phyloP scores from a whole-genome alignment of 495 filamentous ascomycete genomes.

The Cladorrhinum samala region DNA sequence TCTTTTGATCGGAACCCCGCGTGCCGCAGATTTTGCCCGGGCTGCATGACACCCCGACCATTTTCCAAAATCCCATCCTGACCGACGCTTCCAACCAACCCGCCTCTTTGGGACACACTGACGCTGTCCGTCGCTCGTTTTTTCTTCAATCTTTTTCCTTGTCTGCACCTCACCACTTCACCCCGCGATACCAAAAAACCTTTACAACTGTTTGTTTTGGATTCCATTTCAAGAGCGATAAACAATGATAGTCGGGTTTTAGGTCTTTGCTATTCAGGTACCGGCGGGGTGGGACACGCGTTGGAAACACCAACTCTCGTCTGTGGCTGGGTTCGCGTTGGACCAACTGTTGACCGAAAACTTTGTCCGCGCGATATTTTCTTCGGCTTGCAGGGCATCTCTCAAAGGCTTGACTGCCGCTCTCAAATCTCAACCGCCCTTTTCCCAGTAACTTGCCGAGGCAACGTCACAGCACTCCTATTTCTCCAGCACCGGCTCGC shows the following conservation, averaged over 20 bases:
- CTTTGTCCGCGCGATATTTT: too few relatives aligned
- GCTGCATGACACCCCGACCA: too few relatives aligned
- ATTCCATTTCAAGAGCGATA: background rate
- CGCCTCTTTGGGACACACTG: too few relatives aligned
- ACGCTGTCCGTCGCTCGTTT: background rate
- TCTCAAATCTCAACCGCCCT: too few relatives aligned
- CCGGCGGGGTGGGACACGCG: conserved; percentile 11
- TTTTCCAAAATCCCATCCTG: too few relatives aligned
- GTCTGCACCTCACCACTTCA: background rate
- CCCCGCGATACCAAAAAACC: background rate
- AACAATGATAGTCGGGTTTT: conserved; percentile 8
- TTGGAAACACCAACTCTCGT: conserved; percentile 3
- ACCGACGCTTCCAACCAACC: too few relatives aligned
- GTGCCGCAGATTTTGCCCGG: too few relatives aligned
- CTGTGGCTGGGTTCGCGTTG: conserved; percentile 9
- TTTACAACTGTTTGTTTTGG: background rate
- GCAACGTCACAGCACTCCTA: background rate
- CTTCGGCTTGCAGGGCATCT: too few relatives aligned
- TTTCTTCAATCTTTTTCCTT: background rate
- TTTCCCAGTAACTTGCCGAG: background rate
- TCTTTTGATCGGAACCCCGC: too few relatives aligned
- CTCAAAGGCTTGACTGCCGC: too few relatives aligned
- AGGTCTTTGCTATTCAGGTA: background rate
- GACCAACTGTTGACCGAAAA: conserved; percentile 1
- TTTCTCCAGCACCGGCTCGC: background rate